Conservation (phyloP, 768 basidiomycete genomes). For the Rhizopogon sp. region DNA sequence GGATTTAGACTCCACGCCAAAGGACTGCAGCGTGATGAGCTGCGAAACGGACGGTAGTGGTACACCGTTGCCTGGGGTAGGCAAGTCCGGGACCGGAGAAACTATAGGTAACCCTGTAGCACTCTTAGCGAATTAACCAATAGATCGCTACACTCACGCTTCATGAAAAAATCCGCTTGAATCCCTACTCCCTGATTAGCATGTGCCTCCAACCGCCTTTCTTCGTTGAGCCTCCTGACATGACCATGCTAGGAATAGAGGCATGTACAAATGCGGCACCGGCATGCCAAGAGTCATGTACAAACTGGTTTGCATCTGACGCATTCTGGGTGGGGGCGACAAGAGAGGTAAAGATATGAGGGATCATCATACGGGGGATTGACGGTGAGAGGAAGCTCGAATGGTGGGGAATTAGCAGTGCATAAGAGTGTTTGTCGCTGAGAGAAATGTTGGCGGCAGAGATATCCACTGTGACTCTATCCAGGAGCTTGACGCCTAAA, state of each 20-base stretch:
- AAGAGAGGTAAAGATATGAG: slow-evolving; percentile 43
- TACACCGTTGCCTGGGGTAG: slow-evolving; percentile 44
- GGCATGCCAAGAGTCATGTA: slow-evolving; percentile 53
- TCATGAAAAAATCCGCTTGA: slow-evolving; percentile 40
- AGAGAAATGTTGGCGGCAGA: slow-evolving; percentile 47
- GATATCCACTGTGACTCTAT: slow-evolving; percentile 51
- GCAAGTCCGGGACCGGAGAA: slow-evolving; percentile 60
- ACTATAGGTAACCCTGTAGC: slow-evolving; percentile 34
- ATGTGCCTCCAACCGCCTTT: slow-evolving; percentile 42
- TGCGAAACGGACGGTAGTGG: slow-evolving; percentile 55
- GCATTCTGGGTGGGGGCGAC: slow-evolving; percentile 51
- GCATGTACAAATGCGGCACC: slow-evolving; percentile 44
- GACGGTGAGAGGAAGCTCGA: slow-evolving; percentile 50
- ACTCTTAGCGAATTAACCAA: not conserved
- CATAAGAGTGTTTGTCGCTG: slow-evolving; percentile 36
- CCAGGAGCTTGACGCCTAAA: slow-evolving; percentile 56
- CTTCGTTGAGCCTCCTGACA: slow-evolving; percentile 47
- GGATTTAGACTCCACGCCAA: slow-evolving; percentile 36
- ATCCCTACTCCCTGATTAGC: slow-evolving; percentile 40
- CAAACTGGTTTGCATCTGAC: slow-evolving; percentile 43
- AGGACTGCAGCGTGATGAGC: slow-evolving; percentile 56
- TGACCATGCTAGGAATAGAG: slow-evolving; percentile 35
- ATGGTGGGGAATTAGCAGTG: slow-evolving; percentile 38
- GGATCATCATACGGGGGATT: slow-evolving; percentile 35
- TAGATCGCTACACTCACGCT: slow-evolving; percentile 39